Evolutionary conservation across 2,329 filamentous ascomycete genomes (phyloP).

Genomic region (Colletotrichum tropicale): DNA sequence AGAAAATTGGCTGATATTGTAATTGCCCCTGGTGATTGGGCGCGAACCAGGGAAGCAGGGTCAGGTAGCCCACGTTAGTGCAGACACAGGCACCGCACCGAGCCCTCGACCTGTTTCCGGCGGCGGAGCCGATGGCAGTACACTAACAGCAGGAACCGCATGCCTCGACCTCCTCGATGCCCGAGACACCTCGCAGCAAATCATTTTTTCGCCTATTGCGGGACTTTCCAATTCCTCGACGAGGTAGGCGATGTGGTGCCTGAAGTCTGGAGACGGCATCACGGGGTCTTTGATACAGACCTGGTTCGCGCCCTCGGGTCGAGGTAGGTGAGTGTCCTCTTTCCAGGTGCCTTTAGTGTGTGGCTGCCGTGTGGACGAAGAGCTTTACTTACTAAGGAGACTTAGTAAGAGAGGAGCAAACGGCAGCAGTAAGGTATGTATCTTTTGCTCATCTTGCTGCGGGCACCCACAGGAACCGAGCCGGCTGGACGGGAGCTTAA

Average conservation of each 20-base stretch:
- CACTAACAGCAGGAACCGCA: background rate
- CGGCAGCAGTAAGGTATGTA: background rate
- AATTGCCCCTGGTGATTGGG: constrained; percentile 17
- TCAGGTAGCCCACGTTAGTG: background rate
- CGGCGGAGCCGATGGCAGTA: background rate
- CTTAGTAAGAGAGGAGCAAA: background rate
- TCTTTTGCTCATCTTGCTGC: background rate
- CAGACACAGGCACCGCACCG: background rate
- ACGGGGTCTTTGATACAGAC: background rate
- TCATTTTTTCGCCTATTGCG: background rate
- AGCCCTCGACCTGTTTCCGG: background rate
- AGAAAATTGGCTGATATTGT: constrained; percentile 1
- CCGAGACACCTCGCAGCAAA: background rate
- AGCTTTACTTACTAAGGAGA: background rate
- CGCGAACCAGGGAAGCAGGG: background rate
- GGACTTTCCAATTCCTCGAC: background rate
- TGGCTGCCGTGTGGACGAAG: background rate
- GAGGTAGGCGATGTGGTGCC: background rate
- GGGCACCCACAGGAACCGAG: constrained; percentile 1
- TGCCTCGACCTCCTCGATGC: background rate
- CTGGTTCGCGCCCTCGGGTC: background rate
- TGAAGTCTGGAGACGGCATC: background rate
- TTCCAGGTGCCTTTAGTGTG: background rate
- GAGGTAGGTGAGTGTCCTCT: background rate
- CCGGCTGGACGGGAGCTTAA: background rate